A percentile compares a stretch with the other conserved stretches of the same genome.
Conservation (phyloP, 139 green algal species). For the Asterochloris erici region DNA sequence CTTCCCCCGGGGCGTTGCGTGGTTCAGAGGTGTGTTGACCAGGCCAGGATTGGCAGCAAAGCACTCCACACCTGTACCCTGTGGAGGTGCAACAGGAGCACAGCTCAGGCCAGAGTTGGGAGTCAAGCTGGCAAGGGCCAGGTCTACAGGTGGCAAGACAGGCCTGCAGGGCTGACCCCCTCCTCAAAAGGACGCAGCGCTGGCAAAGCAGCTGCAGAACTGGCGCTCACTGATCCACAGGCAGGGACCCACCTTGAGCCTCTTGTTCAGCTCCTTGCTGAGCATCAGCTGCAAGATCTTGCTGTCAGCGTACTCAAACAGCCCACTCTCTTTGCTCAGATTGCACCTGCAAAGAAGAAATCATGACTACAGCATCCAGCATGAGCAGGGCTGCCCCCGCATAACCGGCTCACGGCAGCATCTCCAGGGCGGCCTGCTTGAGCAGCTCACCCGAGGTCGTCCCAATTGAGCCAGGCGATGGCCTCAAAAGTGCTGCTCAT, state of each 20-base stretch:
- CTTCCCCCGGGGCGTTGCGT: conserved; percentile 9
- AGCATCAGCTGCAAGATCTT: conserved; percentile 36
- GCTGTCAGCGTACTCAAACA: conserved; percentile 29
- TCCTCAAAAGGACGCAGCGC: too few relatives aligned
- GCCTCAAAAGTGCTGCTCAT: conserved; percentile 34
- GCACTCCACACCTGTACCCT: conserved; percentile 27
- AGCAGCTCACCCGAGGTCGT: conserved; percentile 22
- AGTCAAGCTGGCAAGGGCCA: too few relatives aligned
- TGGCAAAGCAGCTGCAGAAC: too few relatives aligned
- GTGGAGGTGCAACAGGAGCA: not conserved
- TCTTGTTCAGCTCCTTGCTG: conserved; percentile 26
- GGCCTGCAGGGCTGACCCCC: too few relatives aligned
- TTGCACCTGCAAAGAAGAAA: conserved; percentile 19
- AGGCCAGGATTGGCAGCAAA: conserved; percentile 32
- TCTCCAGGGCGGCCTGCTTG: not conserved
- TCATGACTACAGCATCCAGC: not conserved
- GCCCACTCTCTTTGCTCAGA: conserved; percentile 18
- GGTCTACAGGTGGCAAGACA: too few relatives aligned
- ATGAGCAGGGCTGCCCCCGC: not conserved
- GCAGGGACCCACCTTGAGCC: conserved; percentile 22
- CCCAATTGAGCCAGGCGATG: conserved; percentile 31
- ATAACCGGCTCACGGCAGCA: not conserved
- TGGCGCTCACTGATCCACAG: too few relatives aligned
- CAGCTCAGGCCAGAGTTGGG: too few relatives aligned
- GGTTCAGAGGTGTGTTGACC: conserved; percentile 25